Conservation (phyloP, 257 asterid species). For the Penstemon davidsonii region DNA sequence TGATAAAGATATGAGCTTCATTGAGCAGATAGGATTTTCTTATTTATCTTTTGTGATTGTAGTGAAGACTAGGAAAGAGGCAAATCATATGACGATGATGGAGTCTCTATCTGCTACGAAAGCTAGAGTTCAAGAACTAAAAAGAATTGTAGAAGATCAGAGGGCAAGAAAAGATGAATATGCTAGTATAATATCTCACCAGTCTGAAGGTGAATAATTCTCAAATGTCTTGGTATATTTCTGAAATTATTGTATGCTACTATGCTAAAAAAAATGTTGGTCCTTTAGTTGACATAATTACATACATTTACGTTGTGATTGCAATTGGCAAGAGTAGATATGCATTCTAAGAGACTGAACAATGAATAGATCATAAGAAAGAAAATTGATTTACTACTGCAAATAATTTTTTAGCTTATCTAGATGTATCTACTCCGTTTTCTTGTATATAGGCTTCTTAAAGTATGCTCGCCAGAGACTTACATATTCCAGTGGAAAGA, state of each 20-base stretch:
- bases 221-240: slow-evolving; percentile 25
- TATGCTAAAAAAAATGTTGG: slow-evolving; percentile 12
- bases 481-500: not conserved
- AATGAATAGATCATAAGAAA: not conserved
- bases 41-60: slow-evolving; percentile 27
- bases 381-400: not conserved
- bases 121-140: slow-evolving; percentile 66
- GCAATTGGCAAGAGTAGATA: slow-evolving; percentile 13
- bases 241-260: not conserved
- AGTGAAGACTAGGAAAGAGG: slow-evolving; percentile 74
- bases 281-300: not conserved
- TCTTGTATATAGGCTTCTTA: slow-evolving; percentile 4
- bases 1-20: not conserved
- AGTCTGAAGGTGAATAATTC: slow-evolving; percentile 62
- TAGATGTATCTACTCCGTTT: slow-evolving; percentile 12
- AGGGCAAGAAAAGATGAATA: slow-evolving; percentile 68
- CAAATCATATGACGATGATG: slow-evolving; percentile 53
- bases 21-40: slow-evolving; percentile 1
- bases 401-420: not conserved
- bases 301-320: not conserved
- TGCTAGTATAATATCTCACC: slow-evolving; percentile 74
- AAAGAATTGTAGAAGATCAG: slow-evolving; percentile 59
- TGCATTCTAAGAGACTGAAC: not conserved
- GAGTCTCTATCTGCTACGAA: slow-evolving; percentile 60
- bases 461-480: not conserved